phyloP scores from a whole-genome alignment of 805 yeast species.

The Tetrapisispora nanseiensis region DNA sequence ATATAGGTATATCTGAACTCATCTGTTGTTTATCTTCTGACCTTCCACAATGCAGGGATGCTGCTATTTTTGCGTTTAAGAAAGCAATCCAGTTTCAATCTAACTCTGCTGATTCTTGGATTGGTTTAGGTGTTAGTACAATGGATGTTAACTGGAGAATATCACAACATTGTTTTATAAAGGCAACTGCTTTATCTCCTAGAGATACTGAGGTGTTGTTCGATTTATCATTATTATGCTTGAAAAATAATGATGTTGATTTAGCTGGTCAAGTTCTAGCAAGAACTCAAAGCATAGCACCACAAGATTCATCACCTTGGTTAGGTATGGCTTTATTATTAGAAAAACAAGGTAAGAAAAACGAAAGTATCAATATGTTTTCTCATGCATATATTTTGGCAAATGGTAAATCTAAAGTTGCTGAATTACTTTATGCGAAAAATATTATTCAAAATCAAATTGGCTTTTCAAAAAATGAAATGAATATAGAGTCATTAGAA shows the following conservation, averaged over 20 bases:
- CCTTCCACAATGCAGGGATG: constrained; percentile 31
- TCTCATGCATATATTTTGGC: constrained; percentile 75
- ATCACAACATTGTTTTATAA: constrained; percentile 88
- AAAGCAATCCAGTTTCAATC: constrained; percentile 64
- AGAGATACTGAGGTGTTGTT: constrained; percentile 67
- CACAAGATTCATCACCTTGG: constrained; percentile 72
- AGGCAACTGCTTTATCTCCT: constrained; percentile 62
- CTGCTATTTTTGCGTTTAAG: constrained; percentile 50
- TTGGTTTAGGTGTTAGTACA: constrained; percentile 69
- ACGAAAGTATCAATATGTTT: constrained; percentile 47
- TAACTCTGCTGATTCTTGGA: constrained; percentile 67
- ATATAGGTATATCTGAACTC: constrained; percentile 59
- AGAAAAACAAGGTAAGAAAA: constrained; percentile 39
- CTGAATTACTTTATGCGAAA: constrained; percentile 64
- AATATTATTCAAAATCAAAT: constrained; percentile 42
- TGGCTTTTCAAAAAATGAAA: constrained; percentile 36
- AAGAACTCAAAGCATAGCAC: constrained; percentile 73
- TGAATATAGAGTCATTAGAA: constrained; percentile 51
- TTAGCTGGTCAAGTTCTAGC: constrained; percentile 65
- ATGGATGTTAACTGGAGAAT: constrained; percentile 54
- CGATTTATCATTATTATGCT: constrained; percentile 68
- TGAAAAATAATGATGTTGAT: constrained; percentile 55
- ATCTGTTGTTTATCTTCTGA: constrained; percentile 34
- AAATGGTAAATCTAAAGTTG: constrained; percentile 58
- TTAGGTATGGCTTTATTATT: constrained; percentile 67